These are phyloP conservation scores for Pythium rishiriense DNA, from an alignment of 352 stramenopile species.

Conservation along the genomic window DNA sequence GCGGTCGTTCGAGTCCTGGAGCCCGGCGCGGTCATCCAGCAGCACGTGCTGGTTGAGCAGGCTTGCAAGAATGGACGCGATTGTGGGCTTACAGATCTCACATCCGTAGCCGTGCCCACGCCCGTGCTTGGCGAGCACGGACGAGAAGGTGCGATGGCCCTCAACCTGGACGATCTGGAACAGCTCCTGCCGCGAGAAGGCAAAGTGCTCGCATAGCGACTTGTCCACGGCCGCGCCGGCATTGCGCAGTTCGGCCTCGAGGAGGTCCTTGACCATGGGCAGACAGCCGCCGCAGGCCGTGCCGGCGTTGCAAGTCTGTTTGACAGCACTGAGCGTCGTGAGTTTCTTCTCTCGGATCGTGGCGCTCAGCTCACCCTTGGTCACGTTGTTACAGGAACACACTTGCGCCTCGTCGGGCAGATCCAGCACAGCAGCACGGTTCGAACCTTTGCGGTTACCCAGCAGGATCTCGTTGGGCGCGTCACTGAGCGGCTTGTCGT, in stretches of 20 bases:
- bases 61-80: conserved; percentile 90
- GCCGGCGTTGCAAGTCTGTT: conserved; percentile 85
- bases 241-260: conserved; percentile 81
- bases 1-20: conserved; percentile 94
- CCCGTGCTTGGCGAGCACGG: conserved; percentile 83
- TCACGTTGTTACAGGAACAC: conserved; percentile 94
- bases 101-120: conserved; percentile 69
- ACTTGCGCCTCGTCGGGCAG: conserved; percentile 84
- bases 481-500: conserved; percentile 52
- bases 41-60: conserved; percentile 89
- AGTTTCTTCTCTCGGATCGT: conserved; percentile 78
- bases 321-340: conserved; percentile 72
- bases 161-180: conserved; percentile 87
- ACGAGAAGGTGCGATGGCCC: conserved; percentile 84
- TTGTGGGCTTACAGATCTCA: conserved; percentile 91
- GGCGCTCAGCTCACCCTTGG: conserved; percentile 71
- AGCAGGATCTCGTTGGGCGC: conserved; percentile 59
- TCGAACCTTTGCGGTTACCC: conserved; percentile 39
- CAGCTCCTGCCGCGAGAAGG: conserved; percentile 88
- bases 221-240: conserved; percentile 88
- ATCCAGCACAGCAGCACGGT: conserved; percentile 42
- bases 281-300: conserved; percentile 91
- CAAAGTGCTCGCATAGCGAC: conserved; percentile 91
- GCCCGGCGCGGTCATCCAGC: conserved; percentile 63
- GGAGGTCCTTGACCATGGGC: conserved; percentile 87